Percentiles rank a stretch among this genome's conserved stretches.
Conservation (phyloP, 139 green algal species). For the Chlamydomonas sp. region DNA sequence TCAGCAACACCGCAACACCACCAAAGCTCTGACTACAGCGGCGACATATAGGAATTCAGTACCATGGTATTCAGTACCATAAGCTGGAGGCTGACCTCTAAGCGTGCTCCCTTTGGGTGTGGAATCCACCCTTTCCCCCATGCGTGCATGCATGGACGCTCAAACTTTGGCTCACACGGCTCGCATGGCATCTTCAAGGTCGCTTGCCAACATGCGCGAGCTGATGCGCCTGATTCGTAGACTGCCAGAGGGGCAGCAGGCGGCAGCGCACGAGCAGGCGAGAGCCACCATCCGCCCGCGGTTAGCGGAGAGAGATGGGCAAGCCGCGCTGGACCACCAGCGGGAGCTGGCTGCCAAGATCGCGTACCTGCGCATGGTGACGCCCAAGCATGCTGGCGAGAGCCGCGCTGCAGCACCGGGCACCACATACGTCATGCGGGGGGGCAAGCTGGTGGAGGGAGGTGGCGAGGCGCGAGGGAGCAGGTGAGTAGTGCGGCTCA, state of each 20-base stretch:
- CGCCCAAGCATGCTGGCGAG: conserved; percentile 26
- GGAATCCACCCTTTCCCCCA: too few species aligned
- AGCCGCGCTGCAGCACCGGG: background rate
- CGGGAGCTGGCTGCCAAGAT: conserved; percentile 28
- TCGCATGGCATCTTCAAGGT: too few species aligned
- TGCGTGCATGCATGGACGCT: too few species aligned
- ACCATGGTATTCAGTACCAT: too few species aligned
- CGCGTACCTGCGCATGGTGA: conserved; percentile 27
- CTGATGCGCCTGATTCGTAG: conserved; percentile 3
- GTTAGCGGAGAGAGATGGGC: conserved; percentile 11
- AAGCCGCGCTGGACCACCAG: conserved; percentile 17
- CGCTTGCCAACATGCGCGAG: too few species aligned
- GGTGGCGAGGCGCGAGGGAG: conserved; percentile 23
- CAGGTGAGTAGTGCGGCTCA: conserved; percentile 10
- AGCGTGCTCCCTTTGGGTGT: too few species aligned
- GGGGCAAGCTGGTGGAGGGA: conserved; percentile 25
- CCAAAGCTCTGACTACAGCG: too few species aligned
- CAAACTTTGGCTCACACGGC: too few species aligned
- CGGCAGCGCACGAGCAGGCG: conserved; percentile 16
- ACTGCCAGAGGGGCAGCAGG: background rate
- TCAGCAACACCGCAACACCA: too few species aligned
- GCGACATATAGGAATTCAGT: too few species aligned
- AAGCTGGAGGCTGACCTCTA: too few species aligned
- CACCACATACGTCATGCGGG: conserved; percentile 24
- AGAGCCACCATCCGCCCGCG: conserved; percentile 15